Conservation (phyloP, 331 rosid species). For the Dryas integrifolia region DNA sequence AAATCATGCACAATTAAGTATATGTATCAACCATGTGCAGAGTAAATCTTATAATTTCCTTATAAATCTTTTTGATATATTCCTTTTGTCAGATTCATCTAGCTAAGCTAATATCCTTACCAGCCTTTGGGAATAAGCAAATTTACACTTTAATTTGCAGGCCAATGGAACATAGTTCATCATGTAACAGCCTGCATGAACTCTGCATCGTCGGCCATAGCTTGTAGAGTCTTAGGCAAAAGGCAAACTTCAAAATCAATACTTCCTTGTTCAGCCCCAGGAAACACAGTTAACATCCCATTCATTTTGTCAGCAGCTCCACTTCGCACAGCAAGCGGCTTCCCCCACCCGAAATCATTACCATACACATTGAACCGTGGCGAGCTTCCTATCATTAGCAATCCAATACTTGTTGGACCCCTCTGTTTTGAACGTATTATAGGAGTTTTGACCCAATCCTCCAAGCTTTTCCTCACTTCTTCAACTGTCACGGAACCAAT, state of each 20-base stretch:
- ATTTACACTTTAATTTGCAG: too few species aligned
- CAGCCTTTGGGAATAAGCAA: too few species aligned
- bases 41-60: too few species aligned
- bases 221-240: not conserved
- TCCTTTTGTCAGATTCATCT: too few species aligned
- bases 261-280: constrained; percentile 28
- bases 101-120: too few species aligned
- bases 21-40: too few species aligned
- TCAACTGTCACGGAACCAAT: not conserved
- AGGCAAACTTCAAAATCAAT: constrained; percentile 27
- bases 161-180: too few species aligned
- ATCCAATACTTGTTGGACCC: not conserved
- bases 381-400: constrained; percentile 1
- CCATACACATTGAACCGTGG: constrained; percentile 22
- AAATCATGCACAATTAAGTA: too few species aligned
- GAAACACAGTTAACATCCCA: constrained; percentile 6
- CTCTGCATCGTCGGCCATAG: constrained; percentile 15
- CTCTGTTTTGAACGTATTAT: not conserved
- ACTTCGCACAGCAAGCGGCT: constrained; percentile 12
- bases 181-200: not conserved
- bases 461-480: not conserved
- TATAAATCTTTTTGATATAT: too few species aligned
- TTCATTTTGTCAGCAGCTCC: not conserved
- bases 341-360: constrained; percentile 27
- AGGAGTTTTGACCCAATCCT: constrained; percentile 12